Conservation (phyloP, 179 eudicot species). For the Carnegiea gigantea region DNA sequence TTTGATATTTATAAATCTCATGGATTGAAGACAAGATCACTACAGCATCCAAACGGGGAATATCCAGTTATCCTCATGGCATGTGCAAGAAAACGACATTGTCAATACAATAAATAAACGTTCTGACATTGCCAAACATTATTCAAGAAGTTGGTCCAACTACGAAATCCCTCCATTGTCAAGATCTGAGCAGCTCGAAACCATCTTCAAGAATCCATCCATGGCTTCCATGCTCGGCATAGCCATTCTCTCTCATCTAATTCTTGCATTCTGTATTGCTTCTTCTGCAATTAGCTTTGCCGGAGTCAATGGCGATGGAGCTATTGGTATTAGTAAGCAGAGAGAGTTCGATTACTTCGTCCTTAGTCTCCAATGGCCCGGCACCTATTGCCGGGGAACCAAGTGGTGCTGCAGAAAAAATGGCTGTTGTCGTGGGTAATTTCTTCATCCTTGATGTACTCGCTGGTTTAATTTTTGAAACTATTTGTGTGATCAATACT, state of each 20-base stretch:
- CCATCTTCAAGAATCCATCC: neutral
- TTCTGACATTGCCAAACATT: neutral
- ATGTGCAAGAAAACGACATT: neutral
- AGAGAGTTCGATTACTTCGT: conserved; percentile 83
- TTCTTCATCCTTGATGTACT: neutral
- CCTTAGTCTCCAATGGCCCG: conserved; percentile 83
- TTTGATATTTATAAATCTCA: no score
- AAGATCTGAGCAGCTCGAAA: no score
- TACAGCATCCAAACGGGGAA: neutral
- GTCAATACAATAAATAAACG: neutral
- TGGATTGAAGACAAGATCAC: no score
- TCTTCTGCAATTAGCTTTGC: conserved; percentile 18
- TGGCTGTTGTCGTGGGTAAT: conserved; percentile 58
- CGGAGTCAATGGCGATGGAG: conserved; percentile 14
- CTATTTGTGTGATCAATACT: neutral
- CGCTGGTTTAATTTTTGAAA: neutral
- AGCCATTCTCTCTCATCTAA: conserved; percentile 18
- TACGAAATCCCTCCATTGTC: neutral
- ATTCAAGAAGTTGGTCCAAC: neutral
- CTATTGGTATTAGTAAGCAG: conserved; percentile 15
- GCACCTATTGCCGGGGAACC: conserved; percentile 57
- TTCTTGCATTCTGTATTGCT: neutral
- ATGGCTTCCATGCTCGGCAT: conserved; percentile 26
- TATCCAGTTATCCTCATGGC: neutral
- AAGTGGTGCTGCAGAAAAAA: conserved; percentile 59